Base-by-base conservation (phyloP, 2,329 filamentous ascomycete genomes). In the Hypoxylon sp. region DNA sequence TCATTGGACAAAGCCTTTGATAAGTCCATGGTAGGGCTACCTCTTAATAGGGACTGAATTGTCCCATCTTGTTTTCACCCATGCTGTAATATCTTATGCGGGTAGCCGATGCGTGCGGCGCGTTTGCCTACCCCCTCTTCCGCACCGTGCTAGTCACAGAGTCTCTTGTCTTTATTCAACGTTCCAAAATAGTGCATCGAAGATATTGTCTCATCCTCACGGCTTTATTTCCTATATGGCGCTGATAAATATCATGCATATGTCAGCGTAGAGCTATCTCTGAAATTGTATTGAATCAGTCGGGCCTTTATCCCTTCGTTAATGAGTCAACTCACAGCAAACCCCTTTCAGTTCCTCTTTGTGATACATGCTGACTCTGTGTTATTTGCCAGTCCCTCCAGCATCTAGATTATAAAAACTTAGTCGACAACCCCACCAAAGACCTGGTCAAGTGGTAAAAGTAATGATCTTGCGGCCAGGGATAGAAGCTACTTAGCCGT, bases 1-100 rank as follows among this genome's bases (percentile, higher is more conserved):
- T 27, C 24, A 27, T 27, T 27, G 24, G 24, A 27, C 24, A 3
- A 27, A 27, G 24, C 24, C 24, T 27, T 27, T 27, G 24, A 27
- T 27, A 3, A 27, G 24, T 27, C 24, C 24, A 3, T 27, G 24
- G 24, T 27, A 27, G 24, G 24, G 24, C 24, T 27, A 5, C 5
- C 24, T 27, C 24, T 27, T 27, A 5, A 27, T 27, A 27, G 24
- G 24, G 24, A 27, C 5, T 5, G 24, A 27, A 27, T 5, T 27
- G 24, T 27, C 24, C 15, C 15, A 13, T 37, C 32, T 5, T 61
- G 62, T 55, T 56, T 55, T 29, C 52, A 61, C 19, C n/a, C 3
- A 10, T 31, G 32, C 50, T 35, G 52, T 17, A 37, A 52, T 15
- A 13, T n/a, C 27, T 44, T 27, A 57, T 67, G 58, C 58, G 58